Evolutionary conservation across 345 rosid genomes (phyloP).

Genomic region (Ricinus communis): DNA sequence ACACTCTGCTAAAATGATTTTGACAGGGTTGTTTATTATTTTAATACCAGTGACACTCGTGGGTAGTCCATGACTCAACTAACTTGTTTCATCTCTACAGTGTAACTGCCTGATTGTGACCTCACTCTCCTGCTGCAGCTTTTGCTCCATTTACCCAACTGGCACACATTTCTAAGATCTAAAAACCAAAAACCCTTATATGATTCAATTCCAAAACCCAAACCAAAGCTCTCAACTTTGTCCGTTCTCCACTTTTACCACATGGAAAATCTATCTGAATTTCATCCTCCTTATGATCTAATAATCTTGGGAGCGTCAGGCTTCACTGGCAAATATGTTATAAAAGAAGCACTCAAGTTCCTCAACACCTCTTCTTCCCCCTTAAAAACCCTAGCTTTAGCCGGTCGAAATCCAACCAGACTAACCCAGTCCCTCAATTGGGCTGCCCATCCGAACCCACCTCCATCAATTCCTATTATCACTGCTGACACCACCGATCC

Average conservation of each 20-base stretch:
- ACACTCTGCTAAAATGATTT: too few species aligned
- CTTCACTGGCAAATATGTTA: slow-evolving; percentile 26
- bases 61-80: not conserved
- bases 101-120: too few species aligned
- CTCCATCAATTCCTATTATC: slow-evolving; percentile 61
- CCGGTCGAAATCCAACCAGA: slow-evolving; percentile 70
- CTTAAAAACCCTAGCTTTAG: slow-evolving; percentile 66
- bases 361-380: slow-evolving; percentile 42
- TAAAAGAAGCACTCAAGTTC: slow-evolving; percentile 26
- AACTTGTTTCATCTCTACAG: too few species aligned
- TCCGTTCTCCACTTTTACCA: not conserved
- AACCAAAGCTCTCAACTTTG: not conserved
- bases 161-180: not conserved
- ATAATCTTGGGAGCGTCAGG: slow-evolving; percentile 31
- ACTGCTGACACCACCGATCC: slow-evolving; percentile 68
- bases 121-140: too few species aligned
- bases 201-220: too few species aligned
- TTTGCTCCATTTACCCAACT: too few species aligned
- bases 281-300: slow-evolving; percentile 17
- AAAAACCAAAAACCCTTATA: not conserved
- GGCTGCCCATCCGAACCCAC: slow-evolving; percentile 65
- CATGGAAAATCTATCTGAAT: slow-evolving; percentile 4
- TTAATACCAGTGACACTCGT: too few species aligned
- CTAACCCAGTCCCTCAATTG: slow-evolving; percentile 59
- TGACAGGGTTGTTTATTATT: too few species aligned